A percentile compares a stretch with the other conserved stretches of the same genome.
Conservation (phyloP, 176 grass and related monocot species). For the Miscanthus lutarioriparius region DNA sequence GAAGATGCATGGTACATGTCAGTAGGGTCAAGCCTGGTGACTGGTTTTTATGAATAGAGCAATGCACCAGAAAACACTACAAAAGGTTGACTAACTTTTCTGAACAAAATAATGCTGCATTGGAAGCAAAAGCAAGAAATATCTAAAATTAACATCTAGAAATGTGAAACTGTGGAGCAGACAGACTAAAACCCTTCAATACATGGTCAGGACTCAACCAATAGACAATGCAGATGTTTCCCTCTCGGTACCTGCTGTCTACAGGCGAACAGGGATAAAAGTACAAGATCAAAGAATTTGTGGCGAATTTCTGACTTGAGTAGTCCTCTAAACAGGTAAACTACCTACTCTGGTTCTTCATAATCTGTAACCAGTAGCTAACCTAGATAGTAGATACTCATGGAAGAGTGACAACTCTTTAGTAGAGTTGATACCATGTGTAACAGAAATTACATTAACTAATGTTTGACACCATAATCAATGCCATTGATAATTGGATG, state of each 20-base stretch:
- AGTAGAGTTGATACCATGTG: neutral
- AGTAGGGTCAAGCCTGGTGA: neutral
- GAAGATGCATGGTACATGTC: neutral
- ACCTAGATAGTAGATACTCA: neutral
- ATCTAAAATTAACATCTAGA: neutral
- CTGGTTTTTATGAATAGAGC: neutral
- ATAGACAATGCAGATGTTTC: conserved; percentile 4
- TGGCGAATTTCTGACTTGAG: neutral
- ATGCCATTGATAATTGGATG: neutral
- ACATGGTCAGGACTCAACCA: conserved; percentile 1
- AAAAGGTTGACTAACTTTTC: neutral
- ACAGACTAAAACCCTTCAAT: neutral
- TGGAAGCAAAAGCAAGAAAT: neutral
- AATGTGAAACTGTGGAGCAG: neutral
- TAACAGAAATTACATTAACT: neutral
- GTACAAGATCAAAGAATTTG: conserved; percentile 3
- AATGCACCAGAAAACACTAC: neutral
- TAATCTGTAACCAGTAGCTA: neutral
- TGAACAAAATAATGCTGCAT: conserved; percentile 18
- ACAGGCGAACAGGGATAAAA: neutral
- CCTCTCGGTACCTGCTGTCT: neutral
- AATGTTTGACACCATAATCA: neutral
- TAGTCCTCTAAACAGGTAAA: neutral
- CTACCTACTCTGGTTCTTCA: neutral
- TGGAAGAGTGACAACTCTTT: neutral